Evolutionary conservation across 2,329 filamentous ascomycete genomes (phyloP).

Genomic region (Tolypocladium endophyticum): DNA sequence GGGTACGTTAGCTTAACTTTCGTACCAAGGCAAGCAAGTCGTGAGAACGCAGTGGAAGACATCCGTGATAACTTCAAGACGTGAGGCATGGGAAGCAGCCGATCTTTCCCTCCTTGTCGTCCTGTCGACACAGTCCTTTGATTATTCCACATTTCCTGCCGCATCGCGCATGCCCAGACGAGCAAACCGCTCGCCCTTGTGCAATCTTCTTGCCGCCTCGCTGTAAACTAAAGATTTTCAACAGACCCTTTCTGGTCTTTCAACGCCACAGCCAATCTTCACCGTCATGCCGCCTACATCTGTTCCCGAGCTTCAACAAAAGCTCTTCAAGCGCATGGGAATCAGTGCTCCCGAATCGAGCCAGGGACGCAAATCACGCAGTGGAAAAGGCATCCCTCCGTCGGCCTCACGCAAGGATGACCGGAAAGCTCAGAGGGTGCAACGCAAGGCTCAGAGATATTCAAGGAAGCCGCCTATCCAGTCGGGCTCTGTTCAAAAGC

Average conservation of each 20-base stretch:
- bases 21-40: background rate
- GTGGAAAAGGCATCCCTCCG: slow-evolving; percentile 2
- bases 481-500: background rate
- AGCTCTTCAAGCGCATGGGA: slow-evolving; percentile 26
- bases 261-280: background rate
- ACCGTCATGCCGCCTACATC: slow-evolving; percentile 12
- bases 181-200: background rate
- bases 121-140: background rate
- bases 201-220: background rate
- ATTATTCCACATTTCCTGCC: background rate
- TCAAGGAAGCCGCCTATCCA: slow-evolving; percentile 1
- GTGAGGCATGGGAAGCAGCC: background rate
- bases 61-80: background rate
- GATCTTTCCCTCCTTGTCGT: background rate
- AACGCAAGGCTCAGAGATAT: slow-evolving; percentile 40
- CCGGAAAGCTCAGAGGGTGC: slow-evolving; percentile 53
- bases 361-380: background rate
- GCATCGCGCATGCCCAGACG: background rate
- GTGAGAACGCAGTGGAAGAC: background rate
- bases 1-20: no score
- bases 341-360: slow-evolving; percentile 15
- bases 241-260: background rate
- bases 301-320: slow-evolving; percentile 23
- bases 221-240: background rate
- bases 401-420: slow-evolving; percentile 46